phyloP scores from a whole-genome alignment of 805 yeast species.

The Candida arabinofermentans region DNA sequence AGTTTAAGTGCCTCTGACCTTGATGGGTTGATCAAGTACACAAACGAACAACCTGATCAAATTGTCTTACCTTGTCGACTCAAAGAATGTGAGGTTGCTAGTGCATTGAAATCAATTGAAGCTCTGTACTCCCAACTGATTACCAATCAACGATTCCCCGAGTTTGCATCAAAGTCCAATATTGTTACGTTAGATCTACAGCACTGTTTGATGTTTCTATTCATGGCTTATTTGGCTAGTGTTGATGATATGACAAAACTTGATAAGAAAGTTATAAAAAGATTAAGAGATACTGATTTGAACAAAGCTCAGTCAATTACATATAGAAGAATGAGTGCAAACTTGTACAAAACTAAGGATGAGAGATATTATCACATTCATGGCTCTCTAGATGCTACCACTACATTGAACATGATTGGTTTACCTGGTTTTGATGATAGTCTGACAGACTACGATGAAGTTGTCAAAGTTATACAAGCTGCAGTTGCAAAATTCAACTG shows the following conservation, averaged over 20 bases:
- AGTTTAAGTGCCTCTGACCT: slow-evolving; percentile 1
- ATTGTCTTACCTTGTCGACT: slow-evolving; percentile 20
- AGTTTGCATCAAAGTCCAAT: slow-evolving; percentile 3
- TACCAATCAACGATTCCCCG: slow-evolving; percentile 9
- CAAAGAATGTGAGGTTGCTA: slow-evolving; percentile 22
- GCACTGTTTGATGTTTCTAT: slow-evolving; percentile 29
- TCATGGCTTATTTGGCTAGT: slow-evolving; percentile 32
- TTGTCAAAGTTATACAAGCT: slow-evolving; percentile 21
- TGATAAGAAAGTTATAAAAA: slow-evolving; percentile 17
- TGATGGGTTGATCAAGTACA: slow-evolving; percentile 4
- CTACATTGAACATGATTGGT: slow-evolving; percentile 32
- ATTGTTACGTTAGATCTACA: slow-evolving; percentile 20
- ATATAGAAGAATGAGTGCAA: slow-evolving; percentile 33
- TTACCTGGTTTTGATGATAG: slow-evolving; percentile 25
- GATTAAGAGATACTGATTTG: slow-evolving; percentile 23
- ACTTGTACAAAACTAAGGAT: slow-evolving; percentile 32
- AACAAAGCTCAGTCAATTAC: slow-evolving; percentile 24
- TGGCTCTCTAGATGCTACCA: slow-evolving; percentile 31
- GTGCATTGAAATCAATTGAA: slow-evolving; percentile 23
- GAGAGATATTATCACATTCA: slow-evolving; percentile 30
- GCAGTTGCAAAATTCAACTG: slow-evolving; percentile 24
- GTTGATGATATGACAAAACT: slow-evolving; percentile 28
- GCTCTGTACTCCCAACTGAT: slow-evolving; percentile 16
- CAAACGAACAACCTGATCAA: slow-evolving; percentile 15
- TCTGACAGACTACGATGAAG: slow-evolving; percentile 24